A percentile compares a stretch with the other conserved stretches of the same genome.
phyloP scores from a whole-genome alignment of 1,284 basidiomycete species.

The Singerocomus inundabilis region DNA sequence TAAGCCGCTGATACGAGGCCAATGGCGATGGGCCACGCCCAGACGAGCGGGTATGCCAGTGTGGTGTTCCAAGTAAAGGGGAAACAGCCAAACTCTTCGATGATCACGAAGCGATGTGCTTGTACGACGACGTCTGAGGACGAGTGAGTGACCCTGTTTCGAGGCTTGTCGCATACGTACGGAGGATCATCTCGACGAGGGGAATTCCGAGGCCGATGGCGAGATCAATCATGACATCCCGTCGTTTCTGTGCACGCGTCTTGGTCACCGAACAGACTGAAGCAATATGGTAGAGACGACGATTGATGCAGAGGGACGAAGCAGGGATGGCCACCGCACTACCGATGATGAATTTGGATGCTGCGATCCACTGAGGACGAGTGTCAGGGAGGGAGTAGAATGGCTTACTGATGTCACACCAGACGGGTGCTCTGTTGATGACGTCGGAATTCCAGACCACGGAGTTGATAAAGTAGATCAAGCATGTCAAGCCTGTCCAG shows the following conservation, averaged over 20 bases:
- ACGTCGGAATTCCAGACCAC: conserved; percentile 55
- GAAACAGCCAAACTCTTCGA: conserved; percentile 39
- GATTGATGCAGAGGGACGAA: conserved; percentile 46
- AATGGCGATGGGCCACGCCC: conserved; percentile 29
- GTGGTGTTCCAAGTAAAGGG: conserved; percentile 32
- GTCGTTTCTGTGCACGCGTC: conserved; percentile 35
- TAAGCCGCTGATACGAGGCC: conserved; percentile 26
- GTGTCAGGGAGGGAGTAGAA: neutral
- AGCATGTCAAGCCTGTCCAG: conserved; percentile 55
- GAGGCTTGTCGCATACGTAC: conserved; percentile 35
- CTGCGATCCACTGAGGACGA: conserved; percentile 27
- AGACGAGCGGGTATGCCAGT: conserved; percentile 20
- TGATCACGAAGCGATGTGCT: conserved; percentile 37
- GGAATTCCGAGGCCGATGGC: conserved; percentile 50
- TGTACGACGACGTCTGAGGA: conserved; percentile 36
- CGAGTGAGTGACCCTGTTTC: neutral
- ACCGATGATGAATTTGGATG: conserved; percentile 4
- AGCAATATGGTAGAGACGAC: conserved; percentile 45
- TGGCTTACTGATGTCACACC: conserved; percentile 49
- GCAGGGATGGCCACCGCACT: conserved; percentile 49
- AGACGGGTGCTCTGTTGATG: conserved; percentile 45
- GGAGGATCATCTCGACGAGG: conserved; percentile 47
- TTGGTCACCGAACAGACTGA: conserved; percentile 37
- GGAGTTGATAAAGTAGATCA: conserved; percentile 50
- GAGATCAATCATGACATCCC: conserved; percentile 42